Base-by-base conservation (phyloP, 2,329 filamentous ascomycete genomes). In the Coniochaeta hoffmannii region DNA sequence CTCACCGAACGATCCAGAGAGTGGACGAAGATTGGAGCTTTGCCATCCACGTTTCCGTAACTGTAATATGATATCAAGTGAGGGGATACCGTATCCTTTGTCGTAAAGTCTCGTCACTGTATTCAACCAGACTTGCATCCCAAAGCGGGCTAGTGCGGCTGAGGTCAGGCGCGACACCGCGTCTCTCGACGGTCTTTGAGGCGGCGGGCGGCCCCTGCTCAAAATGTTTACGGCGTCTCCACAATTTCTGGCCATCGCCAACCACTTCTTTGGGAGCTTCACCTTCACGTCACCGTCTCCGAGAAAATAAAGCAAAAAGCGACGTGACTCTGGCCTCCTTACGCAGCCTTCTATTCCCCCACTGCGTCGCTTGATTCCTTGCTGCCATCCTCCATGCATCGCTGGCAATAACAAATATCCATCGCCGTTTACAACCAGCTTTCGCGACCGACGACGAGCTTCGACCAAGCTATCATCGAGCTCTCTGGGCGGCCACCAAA, bases 71-170 rank as follows among this genome's bases (percentile, higher is more conserved):
- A 32, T 32, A 32, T 12, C 7, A 32, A 32, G 55, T 28, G n/a
- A 31, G 19, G 10, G 30, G 31, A n/a, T 32, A 14, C 14, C 31
- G n/a, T 3, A 10, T 46, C 24, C 22, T 46, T 28, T 46, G 41
- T 28, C 36, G 3, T 36, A n/a, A n/a, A 36, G 6, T 3, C 15
- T 36, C 15, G 34, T 17, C 15, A 10, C 34, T n/a, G 34, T 3
- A 36, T 36, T 36, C 32, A 28, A 11, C 66, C 66, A 69, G 67
- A 64, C 67, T 68, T 69, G 67, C 59, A 53, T 57, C 69, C 61
- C 26, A 62, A 69, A 66, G 54, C 26, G 69, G 69, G 54, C 57
- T 71, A 71, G 69, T 65, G 68, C 49, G 26, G 58, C 50, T 53
- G 50, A 56, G 46, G 22, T 46, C 41, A 35, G 31, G 61, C 62